Evolutionary conservation across 306 rosid genomes (phyloP).

Genomic region (Cucurbita argyrosperma): DNA sequence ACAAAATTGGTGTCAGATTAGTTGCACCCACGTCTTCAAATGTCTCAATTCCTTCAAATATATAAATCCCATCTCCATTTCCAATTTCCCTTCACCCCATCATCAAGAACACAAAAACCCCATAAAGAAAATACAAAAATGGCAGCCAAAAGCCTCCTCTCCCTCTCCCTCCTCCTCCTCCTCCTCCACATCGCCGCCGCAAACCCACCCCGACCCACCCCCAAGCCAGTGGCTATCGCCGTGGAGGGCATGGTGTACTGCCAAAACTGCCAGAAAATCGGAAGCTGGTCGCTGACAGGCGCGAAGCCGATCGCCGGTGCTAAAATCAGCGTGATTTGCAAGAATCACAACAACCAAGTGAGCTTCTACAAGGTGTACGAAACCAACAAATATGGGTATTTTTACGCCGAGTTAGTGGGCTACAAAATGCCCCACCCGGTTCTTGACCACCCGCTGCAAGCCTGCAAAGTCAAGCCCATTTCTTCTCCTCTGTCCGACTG

Average conservation of each 20-base stretch:
- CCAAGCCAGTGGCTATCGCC: slow-evolving; percentile 36
- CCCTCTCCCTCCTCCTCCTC: slow-evolving; percentile 24
- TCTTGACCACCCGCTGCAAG: slow-evolving; percentile 72
- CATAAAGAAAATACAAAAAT: slow-evolving; percentile 14
- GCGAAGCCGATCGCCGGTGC: slow-evolving; percentile 62
- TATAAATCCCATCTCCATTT: background rate
- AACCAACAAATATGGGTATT: slow-evolving; percentile 42
- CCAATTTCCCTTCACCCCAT: slow-evolving; percentile 10
- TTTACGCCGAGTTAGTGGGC: slow-evolving; percentile 57
- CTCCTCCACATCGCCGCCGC: slow-evolving; percentile 18
- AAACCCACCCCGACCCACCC: slow-evolving; percentile 3
- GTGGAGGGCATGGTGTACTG: slow-evolving; percentile 75
- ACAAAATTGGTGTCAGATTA: background rate
- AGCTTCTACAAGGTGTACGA: slow-evolving; percentile 60
- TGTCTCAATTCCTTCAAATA: background rate
- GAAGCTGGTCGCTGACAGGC: slow-evolving; percentile 59
- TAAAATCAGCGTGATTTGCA: slow-evolving; percentile 73
- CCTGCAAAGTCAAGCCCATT: slow-evolving; percentile 62
- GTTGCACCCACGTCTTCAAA: background rate
- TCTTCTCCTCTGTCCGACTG: slow-evolving; percentile 55
- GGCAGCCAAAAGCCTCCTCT: slow-evolving; percentile 29
- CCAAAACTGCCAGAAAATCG: slow-evolving; percentile 58
- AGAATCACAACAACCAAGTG: slow-evolving; percentile 41
- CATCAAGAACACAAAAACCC: background rate
- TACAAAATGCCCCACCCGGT: slow-evolving; percentile 34